Conservation (phyloP, 2,329 filamentous ascomycete genomes). For the Diaporthe citri region DNA sequence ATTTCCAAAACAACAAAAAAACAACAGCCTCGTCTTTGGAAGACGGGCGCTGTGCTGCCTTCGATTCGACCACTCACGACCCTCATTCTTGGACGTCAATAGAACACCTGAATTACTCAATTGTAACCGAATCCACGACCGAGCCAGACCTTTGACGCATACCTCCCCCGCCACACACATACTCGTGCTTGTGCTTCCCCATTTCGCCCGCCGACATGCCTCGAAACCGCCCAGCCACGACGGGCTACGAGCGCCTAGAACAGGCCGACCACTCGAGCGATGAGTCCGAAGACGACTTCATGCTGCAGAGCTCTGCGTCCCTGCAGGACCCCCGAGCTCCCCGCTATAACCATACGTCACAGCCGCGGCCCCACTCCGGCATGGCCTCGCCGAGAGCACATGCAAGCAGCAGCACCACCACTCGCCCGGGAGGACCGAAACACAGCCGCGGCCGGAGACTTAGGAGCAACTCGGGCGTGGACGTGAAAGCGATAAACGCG, state of each 20-base stretch:
- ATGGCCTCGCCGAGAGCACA: slow-evolving; percentile 68
- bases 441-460: slow-evolving; percentile 60
- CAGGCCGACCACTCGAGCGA: slow-evolving; percentile 84
- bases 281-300: slow-evolving; percentile 76
- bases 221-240: slow-evolving; percentile 77
- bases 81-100: slow-evolving; percentile 7
- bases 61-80: slow-evolving; percentile 11
- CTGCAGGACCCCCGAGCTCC: slow-evolving; percentile 69
- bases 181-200: background rate
- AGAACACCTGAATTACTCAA: slow-evolving; percentile 14
- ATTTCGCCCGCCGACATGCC: slow-evolving; percentile 64
- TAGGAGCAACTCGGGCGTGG: slow-evolving; percentile 87
- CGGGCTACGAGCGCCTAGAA: slow-evolving; percentile 86
- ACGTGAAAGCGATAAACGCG: slow-evolving; percentile 98
- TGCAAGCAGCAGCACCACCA: slow-evolving; percentile 51
- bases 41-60: slow-evolving; percentile 32
- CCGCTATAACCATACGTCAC: slow-evolving; percentile 73
- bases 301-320: slow-evolving; percentile 67
- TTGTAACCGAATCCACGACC: background rate
- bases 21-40: slow-evolving; percentile 14
- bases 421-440: slow-evolving; percentile 48
- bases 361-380: slow-evolving; percentile 71
- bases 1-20: slow-evolving; percentile 25
- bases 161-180: background rate
- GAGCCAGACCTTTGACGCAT: background rate